These are phyloP conservation scores for Rhodocollybia butyracea DNA, from an alignment of 768 basidiomycete species.

Conservation along the genomic window DNA sequence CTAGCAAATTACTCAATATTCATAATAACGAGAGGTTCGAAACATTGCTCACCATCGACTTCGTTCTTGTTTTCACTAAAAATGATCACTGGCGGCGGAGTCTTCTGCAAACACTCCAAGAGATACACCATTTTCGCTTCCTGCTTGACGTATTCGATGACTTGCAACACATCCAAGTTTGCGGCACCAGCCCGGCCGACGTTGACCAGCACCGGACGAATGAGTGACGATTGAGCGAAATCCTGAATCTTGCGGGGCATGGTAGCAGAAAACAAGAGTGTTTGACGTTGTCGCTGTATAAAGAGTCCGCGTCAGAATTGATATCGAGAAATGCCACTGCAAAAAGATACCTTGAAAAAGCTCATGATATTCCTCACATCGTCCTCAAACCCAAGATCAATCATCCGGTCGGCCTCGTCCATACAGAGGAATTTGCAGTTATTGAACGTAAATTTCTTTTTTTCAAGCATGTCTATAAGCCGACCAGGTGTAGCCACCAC, in stretches of 20 bases:
- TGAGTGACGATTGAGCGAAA: constrained; percentile 95
- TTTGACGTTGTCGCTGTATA: constrained; percentile 90
- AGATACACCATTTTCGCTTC: constrained; percentile 99
- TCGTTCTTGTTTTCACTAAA: constrained; percentile 99
- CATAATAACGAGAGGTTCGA: background rate
- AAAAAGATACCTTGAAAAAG: constrained; percentile 80
- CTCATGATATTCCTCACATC: constrained; percentile 99
- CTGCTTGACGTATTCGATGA: constrained; percentile 98
- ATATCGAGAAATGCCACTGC: background rate
- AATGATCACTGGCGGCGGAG: constrained; percentile 94
- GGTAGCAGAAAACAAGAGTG: constrained; percentile 94
- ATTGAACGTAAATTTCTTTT: constrained; percentile 87
- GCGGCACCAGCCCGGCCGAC: constrained; percentile 98
- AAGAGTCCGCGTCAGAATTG: constrained; percentile 8
- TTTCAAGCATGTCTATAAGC: constrained; percentile 97
- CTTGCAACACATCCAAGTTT: constrained; percentile 92
- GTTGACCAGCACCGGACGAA: constrained; percentile 92
- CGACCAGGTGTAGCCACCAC: constrained; percentile 97
- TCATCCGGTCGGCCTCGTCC: constrained; percentile 99
- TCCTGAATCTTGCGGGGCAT: constrained; percentile 99
- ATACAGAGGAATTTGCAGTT: constrained; percentile 96
- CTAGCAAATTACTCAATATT: constrained; percentile 33
- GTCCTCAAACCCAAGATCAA: constrained; percentile 98
- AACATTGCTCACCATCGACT: constrained; percentile 84
- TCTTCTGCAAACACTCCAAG: constrained; percentile 96